phyloP scores from a whole-genome alignment of 257 asterid genomes.

The Anisodus acutangulus region DNA sequence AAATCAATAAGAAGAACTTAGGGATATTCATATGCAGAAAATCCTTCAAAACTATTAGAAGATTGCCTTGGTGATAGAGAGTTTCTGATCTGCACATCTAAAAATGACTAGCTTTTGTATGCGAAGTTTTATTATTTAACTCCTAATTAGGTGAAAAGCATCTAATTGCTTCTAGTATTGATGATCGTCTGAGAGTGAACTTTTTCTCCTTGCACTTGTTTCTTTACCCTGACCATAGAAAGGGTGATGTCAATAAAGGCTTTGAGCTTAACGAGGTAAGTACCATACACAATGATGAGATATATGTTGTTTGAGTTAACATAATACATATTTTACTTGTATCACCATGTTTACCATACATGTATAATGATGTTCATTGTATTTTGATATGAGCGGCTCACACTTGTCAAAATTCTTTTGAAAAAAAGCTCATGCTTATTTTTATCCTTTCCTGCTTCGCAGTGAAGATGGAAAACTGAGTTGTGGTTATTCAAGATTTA shows the following conservation, averaged over 20 bases:
- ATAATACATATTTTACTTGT: background rate
- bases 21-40: background rate
- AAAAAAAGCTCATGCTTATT: conserved; percentile 24
- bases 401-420: background rate
- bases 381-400: conserved; percentile 4
- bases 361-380: background rate
- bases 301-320: background rate
- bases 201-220: background rate
- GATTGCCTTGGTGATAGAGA: background rate
- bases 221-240: conserved; percentile 12
- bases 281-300: background rate
- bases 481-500: conserved; percentile 93
- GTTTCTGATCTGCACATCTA: background rate
- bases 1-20: background rate
- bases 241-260: background rate
- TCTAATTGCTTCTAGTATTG: conserved; percentile 11
- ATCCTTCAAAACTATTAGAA: background rate
- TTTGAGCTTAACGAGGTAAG: background rate
- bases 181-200: background rate
- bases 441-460: conserved; percentile 48
- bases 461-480: conserved; percentile 85
- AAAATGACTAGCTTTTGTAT: conserved; percentile 5
- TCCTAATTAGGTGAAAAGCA: background rate
- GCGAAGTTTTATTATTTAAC: background rate
- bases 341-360: background rate